Evolutionary conservation across 2,329 filamentous ascomycete species (phyloP), one percentile per base, ranked within the genome.

Genomic region (Gnomoniopsis sp.): DNA sequence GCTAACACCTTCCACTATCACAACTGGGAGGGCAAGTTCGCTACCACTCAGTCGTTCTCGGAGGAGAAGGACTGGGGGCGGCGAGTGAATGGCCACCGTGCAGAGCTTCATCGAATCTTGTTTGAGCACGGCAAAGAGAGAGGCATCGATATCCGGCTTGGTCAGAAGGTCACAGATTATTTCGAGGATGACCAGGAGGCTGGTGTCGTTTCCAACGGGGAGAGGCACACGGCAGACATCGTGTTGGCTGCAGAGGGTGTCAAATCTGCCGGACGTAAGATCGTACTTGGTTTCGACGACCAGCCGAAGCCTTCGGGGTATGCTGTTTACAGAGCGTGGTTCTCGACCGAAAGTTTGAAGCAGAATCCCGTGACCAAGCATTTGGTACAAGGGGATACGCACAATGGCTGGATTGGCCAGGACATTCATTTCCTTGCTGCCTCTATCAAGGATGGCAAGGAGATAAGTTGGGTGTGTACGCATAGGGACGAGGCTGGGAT

Each of bases 381-480:
- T 51, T 72, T 80, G 11, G 74, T 78, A 7, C 69, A 78, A 33
- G 78, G 78, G 33, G 81, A 84, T 62, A 75, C 77, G 22, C 80
- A 83, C 65, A 74, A 76, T 4, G 77, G 73, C 44, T 84, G 80
- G 80, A 72, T 83, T 26, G 80, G 79, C 2, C 75, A 76, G 14
- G 79, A 83, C 58, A 75, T 81, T 2, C 78, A 81, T 62, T 80
- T 80, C 64, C 75, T 83, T 38, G 77, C 77, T 7, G 80, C 79
- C 2, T 77, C 77, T 0, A 75, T 83, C 58, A 82, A 83, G 66
- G 72, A 74, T 38, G 79, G 79, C 6, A 74, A 75, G 50, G 79
- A 82, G 60, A 78, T 83, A 62, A 78, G 74, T 55, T 83, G 80
- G 80, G 81, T 82, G 12, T 77, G 79, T 60, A 82, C 81, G 38